Evolutionary conservation across 73 alveolate genomes (phyloP).

Genomic region (Paramecium biaurelia): DNA sequence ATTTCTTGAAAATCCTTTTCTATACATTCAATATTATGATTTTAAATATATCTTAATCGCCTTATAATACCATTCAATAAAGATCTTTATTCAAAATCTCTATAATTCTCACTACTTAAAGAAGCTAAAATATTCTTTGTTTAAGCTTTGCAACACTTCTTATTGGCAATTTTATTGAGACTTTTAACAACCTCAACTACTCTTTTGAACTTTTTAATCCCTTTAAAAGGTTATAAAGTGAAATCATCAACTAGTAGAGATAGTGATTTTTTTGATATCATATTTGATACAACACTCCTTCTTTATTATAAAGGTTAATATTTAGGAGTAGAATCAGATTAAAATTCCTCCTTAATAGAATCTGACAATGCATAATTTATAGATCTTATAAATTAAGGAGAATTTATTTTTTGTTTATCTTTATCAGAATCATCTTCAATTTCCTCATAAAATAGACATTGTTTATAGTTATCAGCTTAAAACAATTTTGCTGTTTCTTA

Average conservation of each 20-base stretch:
- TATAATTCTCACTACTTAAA: background rate
- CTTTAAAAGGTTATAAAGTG: background rate
- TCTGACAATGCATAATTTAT: background rate
- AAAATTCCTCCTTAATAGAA: background rate
- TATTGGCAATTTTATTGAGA: background rate
- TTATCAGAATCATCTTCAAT: background rate
- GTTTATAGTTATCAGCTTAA: background rate
- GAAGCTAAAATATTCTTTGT: background rate
- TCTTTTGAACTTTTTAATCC: background rate
- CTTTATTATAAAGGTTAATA: background rate
- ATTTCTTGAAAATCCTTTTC: background rate
- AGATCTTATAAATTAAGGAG: background rate
- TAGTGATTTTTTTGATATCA: background rate
- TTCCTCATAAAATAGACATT: background rate
- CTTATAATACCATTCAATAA: background rate
- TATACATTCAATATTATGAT: background rate
- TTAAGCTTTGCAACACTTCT: background rate
- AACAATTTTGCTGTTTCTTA: background rate
- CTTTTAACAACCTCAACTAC: background rate
- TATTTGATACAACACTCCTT: background rate
- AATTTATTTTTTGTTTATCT: background rate
- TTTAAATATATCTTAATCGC: background rate
- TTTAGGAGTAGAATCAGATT: background rate
- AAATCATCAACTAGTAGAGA: background rate
- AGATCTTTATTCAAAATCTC: background rate